Conservation (phyloP, 331 rosid species). For the Acacia concinna region DNA sequence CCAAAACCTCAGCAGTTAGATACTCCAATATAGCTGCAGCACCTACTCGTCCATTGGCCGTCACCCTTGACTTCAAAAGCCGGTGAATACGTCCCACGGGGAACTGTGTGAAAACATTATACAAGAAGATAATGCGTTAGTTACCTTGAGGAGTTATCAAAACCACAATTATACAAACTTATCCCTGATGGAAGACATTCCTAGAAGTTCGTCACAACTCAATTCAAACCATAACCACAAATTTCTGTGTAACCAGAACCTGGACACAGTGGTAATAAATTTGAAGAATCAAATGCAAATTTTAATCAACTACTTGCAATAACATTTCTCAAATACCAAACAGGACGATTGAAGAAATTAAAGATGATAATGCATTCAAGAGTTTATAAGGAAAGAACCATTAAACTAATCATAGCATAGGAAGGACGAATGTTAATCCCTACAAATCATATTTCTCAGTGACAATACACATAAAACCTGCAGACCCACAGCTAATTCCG, state of each 20-base stretch:
- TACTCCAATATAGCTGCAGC: conserved; percentile 52
- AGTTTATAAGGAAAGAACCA: not conserved
- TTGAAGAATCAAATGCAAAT: not conserved
- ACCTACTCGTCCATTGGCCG: conserved; percentile 47
- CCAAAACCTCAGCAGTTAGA: conserved; percentile 61
- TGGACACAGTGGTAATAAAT: not conserved
- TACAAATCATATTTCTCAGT: not conserved
- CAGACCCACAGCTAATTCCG: not conserved
- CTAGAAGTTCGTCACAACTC: not conserved
- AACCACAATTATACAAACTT: not conserved
- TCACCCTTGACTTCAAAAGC: conserved; percentile 44
- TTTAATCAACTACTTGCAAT: not conserved
- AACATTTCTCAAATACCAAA: not conserved
- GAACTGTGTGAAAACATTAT: conserved; percentile 29
- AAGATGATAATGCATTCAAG: not conserved
- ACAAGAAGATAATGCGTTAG: not conserved
- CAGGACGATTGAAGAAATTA: not conserved
- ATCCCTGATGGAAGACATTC: no score
- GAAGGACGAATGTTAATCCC: not conserved
- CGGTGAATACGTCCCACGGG: conserved; percentile 51
- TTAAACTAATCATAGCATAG: not conserved
- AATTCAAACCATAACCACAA: not conserved
- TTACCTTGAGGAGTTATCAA: not conserved
- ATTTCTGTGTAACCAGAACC: not conserved
- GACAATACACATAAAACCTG: not conserved